Base-by-base conservation (phyloP, 75 land plant genomes). In the Cryptomeria japonica region DNA sequence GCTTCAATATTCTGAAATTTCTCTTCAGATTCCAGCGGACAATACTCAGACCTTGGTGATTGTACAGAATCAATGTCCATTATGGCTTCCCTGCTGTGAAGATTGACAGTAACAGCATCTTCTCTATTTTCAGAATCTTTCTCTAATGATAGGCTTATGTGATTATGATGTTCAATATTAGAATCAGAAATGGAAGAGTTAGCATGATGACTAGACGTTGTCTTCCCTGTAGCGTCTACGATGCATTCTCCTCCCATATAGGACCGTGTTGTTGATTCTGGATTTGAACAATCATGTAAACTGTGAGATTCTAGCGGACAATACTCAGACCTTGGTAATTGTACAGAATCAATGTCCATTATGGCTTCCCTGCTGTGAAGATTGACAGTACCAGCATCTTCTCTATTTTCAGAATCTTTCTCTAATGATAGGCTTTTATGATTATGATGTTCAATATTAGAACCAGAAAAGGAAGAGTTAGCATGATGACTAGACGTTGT, bases 41-140 rank as follows among this genome's bases (percentile, higher is more conserved):
- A 46, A 82, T 3, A 25, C 49, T 82, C 49, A 44, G 84, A n/a
- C 34, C 47, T 82, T 46, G 47, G 41, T n/a, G 44, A 19, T 42
- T 42, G 83, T 80, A 41, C 51, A 82, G 51, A 82, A 46, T 82
- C 46, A 42, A 2, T 82, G 13, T 82, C 84, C 84, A 46, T 18
- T 46, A n/a, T 11, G 51, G 51, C 51, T 28, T 82, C 46, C 25
- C 2, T 47, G 3, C 46, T 44, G 11, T 46, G 13, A 82, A 82
- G 51, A 44, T 6, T 25, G 32, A 42, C 49, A 3, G 49, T 46
- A 49, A 28, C 31, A 82, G 46, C 84, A 25, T 82, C 44, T 25
- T 44, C 84, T 46, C 51, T 49, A 46, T n/a, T 82, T 82, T 46
- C 49, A n/a, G 51, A 82, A 82, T 46, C 51, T 82, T n/a, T 44